Evolutionary conservation across 257 asterid species (phyloP).

Genomic region (Perilla frutescens): DNA sequence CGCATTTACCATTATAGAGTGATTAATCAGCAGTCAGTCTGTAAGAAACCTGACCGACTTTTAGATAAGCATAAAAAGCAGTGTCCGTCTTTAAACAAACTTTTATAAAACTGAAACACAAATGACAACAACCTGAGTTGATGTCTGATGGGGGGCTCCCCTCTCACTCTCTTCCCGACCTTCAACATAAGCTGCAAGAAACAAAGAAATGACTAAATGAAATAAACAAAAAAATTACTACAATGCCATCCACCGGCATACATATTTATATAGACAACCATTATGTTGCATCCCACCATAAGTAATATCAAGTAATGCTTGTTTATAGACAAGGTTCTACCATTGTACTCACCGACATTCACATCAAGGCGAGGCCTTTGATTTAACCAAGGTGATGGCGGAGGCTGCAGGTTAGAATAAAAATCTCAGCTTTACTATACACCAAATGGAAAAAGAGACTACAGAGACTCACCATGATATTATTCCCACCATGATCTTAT

Average conservation of each 20-base stretch:
- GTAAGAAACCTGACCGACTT: not conserved
- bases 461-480: slow-evolving; percentile 1
- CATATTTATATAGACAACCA: slow-evolving; percentile 1
- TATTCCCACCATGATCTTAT: slow-evolving; percentile 1
- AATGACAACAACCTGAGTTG: slow-evolving; percentile 72
- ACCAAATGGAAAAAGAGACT: slow-evolving; percentile 11
- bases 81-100: slow-evolving; percentile 7
- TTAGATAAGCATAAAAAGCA: slow-evolving; percentile 1
- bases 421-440: slow-evolving; percentile 30
- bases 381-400: slow-evolving; percentile 81
- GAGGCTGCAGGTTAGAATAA: slow-evolving; percentile 65
- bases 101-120: slow-evolving; percentile 28
- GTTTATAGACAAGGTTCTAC: slow-evolving; percentile 14
- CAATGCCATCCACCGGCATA: slow-evolving; percentile 28
- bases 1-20: not conserved
- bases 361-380: slow-evolving; percentile 95
- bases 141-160: slow-evolving; percentile 73
- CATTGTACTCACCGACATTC: slow-evolving; percentile 76
- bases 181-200: slow-evolving; percentile 78
- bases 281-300: not conserved
- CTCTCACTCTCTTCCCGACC: slow-evolving; percentile 86
- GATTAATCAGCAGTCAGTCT: not conserved
- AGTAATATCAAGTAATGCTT: not conserved
- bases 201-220: slow-evolving; percentile 16
- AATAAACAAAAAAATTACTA: slow-evolving; percentile 11